Conservation (phyloP, 139 green algal genomes). For the Asterochloris erici region DNA sequence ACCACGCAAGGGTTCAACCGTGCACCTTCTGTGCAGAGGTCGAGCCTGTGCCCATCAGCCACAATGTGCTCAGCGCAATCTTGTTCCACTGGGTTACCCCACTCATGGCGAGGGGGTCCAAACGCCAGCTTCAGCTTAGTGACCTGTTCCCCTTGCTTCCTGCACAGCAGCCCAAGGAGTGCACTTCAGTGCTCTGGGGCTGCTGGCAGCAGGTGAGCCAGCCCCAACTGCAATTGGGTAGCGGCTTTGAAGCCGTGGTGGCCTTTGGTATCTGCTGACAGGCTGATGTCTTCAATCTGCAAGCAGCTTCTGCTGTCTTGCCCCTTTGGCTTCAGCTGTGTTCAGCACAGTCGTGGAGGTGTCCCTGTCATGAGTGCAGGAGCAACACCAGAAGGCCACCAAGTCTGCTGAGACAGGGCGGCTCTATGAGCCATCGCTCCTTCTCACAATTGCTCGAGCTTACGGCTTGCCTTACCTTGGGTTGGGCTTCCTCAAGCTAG, state of each 20-base stretch:
- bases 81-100: slow-evolving; percentile 54
- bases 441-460: slow-evolving; percentile 35
- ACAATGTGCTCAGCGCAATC: no score
- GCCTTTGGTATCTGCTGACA: not conserved
- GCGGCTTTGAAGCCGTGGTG: not conserved
- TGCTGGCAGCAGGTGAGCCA: slow-evolving; percentile 42
- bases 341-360: not conserved
- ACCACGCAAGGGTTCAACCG: no score
- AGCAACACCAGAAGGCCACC: slow-evolving; percentile 11
- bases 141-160: slow-evolving; percentile 51
- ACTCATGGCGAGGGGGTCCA: slow-evolving; percentile 32
- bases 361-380: not conserved
- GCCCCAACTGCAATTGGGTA: not conserved
- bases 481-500: slow-evolving; percentile 56
- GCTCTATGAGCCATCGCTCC: slow-evolving; percentile 34
- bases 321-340: not conserved
- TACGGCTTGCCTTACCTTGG: slow-evolving; percentile 45
- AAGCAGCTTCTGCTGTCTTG: not conserved
- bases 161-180: slow-evolving; percentile 29
- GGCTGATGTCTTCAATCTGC: not conserved
- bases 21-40: no score
- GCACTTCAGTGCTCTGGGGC: slow-evolving; percentile 37
- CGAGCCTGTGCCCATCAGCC: no score
- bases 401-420: not conserved
- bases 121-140: slow-evolving; percentile 38